Conservation (phyloP, 2,329 filamentous ascomycete species). For the Fusarium sp. region DNA sequence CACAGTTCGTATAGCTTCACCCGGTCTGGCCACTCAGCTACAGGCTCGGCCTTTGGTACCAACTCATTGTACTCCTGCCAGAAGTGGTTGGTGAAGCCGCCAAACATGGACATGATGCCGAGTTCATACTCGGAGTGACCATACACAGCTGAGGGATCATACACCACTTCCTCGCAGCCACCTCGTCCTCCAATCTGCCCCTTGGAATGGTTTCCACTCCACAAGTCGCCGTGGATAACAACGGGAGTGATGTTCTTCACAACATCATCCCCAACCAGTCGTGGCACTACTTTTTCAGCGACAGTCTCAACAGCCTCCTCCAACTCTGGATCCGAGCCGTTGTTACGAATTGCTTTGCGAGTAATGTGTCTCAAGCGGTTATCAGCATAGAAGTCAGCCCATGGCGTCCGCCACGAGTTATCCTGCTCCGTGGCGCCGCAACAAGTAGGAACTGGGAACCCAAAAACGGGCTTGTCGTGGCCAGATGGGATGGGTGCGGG, state of each 20-base stretch:
- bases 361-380: conserved; percentile 79
- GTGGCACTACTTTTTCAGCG: conserved; percentile 77
- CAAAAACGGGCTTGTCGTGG: conserved; percentile 76
- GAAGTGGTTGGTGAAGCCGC: conserved; percentile 82
- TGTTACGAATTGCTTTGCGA: conserved; percentile 67
- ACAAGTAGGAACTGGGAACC: conserved; percentile 87
- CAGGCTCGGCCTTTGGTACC: conserved; percentile 85
- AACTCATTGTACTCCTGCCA: conserved; percentile 82
- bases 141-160: conserved; percentile 85
- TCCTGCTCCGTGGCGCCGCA: conserved; percentile 89
- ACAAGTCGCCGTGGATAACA: conserved; percentile 92
- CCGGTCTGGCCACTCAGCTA: conserved; percentile 87
- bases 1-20: conserved; percentile 85
- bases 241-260: conserved; percentile 80
- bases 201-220: conserved; percentile 85
- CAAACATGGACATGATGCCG: conserved; percentile 98
- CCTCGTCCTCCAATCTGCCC: conserved; percentile 73
- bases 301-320: conserved; percentile 74
- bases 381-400: conserved; percentile 89
- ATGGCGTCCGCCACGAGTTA: conserved; percentile 79
- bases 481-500: conserved; percentile 76
- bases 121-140: conserved; percentile 92
- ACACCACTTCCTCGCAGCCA: conserved; percentile 81
- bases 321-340: conserved; percentile 77
- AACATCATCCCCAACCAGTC: conserved; percentile 78